phyloP scores from a whole-genome alignment of 805 yeast genomes.

The Yarrowia keelungensis region DNA sequence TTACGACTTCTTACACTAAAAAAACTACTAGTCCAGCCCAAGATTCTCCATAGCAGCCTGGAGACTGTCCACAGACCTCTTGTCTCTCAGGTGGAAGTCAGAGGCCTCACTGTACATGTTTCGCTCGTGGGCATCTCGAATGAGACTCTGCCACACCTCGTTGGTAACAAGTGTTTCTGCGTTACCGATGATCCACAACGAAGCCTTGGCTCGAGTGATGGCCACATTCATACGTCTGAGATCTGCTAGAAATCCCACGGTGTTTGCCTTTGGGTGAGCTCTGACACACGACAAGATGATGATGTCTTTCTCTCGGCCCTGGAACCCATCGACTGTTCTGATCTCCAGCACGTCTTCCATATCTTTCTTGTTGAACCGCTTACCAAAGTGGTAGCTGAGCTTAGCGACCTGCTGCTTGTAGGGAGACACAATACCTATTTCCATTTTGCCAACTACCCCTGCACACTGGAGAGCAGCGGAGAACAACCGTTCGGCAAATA shows the following conservation, averaged over 20 bases:
- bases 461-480: background rate
- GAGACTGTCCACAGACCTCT: background rate
- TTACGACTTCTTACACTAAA: background rate
- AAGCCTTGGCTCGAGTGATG: slow-evolving; percentile 7
- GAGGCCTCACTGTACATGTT: background rate
- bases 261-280: background rate
- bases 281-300: slow-evolving; percentile 14
- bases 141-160: background rate
- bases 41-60: background rate
- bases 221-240: slow-evolving; percentile 12
- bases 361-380: background rate
- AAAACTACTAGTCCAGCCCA: background rate
- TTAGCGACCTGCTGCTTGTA: slow-evolving; percentile 6
- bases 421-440: background rate
- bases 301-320: slow-evolving; percentile 11
- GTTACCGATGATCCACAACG: slow-evolving; percentile 21
- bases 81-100: background rate
- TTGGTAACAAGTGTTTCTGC: background rate
- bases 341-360: background rate
- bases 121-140: background rate
- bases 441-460: background rate
- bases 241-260: background rate
- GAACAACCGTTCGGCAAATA: background rate
- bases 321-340: background rate
- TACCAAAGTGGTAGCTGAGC: background rate